A percentile compares a stretch with the other conserved stretches of the same genome.
Conservation (phyloP, 139 green algal species). For the Asterochloris sp. region DNA sequence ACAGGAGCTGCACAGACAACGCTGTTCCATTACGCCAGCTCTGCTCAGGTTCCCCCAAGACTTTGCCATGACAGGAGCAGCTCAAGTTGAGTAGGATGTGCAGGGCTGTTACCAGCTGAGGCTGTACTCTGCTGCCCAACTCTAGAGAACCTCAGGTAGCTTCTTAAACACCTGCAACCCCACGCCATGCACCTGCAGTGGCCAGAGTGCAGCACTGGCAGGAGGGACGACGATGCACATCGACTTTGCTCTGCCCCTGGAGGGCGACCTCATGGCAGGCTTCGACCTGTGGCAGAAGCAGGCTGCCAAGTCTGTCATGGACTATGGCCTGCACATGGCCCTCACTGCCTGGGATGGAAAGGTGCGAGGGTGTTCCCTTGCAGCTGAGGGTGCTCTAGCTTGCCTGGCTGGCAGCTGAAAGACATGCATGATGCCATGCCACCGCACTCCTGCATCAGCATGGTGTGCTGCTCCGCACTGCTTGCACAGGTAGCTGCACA, state of each 20-base stretch:
- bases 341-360: constrained; percentile 84
- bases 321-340: constrained; percentile 97
- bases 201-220: constrained; percentile 80
- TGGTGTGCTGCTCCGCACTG: no score
- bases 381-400: not conserved
- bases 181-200: constrained; percentile 36
- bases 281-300: constrained; percentile 58
- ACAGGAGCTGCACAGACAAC: not conserved
- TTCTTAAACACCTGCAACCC: no score
- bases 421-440: not conserved
- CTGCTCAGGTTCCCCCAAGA: no score
- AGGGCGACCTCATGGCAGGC: constrained; percentile 69
- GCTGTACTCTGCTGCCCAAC: no score
- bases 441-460: not conserved
- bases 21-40: not conserved
- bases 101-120: no score
- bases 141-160: no score
- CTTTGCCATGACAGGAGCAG: no score
- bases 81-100: no score
- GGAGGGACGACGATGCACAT: constrained; percentile 97
- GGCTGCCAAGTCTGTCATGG: constrained; percentile 67
- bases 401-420: no score
- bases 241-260: constrained; percentile 89
- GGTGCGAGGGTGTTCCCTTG: constrained; percentile 16
- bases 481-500: no score